These are phyloP conservation scores for Tephrocybe sp. DNA, from an alignment of 768 basidiomycete species.

Conservation along the genomic window DNA sequence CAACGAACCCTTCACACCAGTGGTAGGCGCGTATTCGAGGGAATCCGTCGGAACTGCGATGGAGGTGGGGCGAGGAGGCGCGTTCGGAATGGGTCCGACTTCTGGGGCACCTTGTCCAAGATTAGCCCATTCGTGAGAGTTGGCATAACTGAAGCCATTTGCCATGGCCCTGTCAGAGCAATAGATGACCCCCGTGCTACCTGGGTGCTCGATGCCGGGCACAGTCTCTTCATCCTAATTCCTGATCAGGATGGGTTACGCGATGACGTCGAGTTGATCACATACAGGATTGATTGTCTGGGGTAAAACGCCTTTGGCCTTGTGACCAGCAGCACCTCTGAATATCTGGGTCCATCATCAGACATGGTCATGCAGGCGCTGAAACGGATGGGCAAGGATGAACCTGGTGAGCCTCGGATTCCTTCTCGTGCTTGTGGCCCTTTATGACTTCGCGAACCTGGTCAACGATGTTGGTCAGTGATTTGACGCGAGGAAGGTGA, in stretches of 20 bases:
- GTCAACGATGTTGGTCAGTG: constrained; percentile 45
- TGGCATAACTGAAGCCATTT: constrained; percentile 84
- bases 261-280: constrained; percentile 4
- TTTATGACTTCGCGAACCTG: constrained; percentile 73
- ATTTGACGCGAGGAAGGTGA: constrained; percentile 43
- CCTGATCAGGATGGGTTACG: neutral
- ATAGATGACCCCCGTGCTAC: constrained; percentile 69
- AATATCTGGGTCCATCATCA: constrained; percentile 54
- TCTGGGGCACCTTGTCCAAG: constrained; percentile 93
- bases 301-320: constrained; percentile 62
- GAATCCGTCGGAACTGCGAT: constrained; percentile 71
- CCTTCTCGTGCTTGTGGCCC: constrained; percentile 71
- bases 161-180: constrained; percentile 95
- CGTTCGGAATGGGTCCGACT: constrained; percentile 80
- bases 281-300: constrained; percentile 71
- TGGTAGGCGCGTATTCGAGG: constrained; percentile 90
- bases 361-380: neutral
- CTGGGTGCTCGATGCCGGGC: constrained; percentile 82
- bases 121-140: constrained; percentile 82
- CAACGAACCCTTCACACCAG: constrained; percentile 75
- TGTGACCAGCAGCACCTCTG: constrained; percentile 69
- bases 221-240: constrained; percentile 83
- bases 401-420: constrained; percentile 89
- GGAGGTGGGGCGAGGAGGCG: constrained; percentile 60
- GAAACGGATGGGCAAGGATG: constrained; percentile 1